Percentiles rank a stretch among this genome's conserved stretches.
Conservation (phyloP, 805 yeast species). For the Ogataea ramenticola region DNA sequence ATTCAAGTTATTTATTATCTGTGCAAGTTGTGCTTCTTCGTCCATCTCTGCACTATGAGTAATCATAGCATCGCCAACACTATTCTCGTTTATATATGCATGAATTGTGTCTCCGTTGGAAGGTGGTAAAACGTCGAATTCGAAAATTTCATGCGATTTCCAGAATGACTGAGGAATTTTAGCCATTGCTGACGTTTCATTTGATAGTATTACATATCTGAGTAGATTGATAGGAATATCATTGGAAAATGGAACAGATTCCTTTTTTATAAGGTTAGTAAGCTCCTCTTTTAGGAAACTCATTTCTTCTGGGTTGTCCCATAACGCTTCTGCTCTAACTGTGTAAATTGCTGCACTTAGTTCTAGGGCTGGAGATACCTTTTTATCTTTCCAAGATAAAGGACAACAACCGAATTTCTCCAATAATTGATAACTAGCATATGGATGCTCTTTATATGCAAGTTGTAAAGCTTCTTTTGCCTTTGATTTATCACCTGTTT, state of each 20-base stretch:
- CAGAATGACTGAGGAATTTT: constrained; percentile 56
- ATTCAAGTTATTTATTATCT: constrained; percentile 10
- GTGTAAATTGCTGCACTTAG: constrained; percentile 52
- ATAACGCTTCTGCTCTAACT: constrained; percentile 45
- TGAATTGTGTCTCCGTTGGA: constrained; percentile 34
- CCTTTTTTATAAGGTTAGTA: constrained; percentile 7
- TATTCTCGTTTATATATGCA: constrained; percentile 39
- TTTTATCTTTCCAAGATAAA: constrained; percentile 18
- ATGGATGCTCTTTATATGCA: constrained; percentile 55
- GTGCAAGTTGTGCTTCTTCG: constrained; percentile 18
- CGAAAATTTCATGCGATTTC: constrained; percentile 55
- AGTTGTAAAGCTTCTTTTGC: constrained; percentile 41
- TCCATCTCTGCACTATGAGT: constrained; percentile 15
- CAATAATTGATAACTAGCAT: constrained; percentile 43
- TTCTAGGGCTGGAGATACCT: constrained; percentile 25
- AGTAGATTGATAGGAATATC: constrained; percentile 55
- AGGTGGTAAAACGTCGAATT: constrained; percentile 72
- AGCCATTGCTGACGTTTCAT: constrained; percentile 66
- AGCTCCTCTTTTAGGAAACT: constrained; percentile 29
- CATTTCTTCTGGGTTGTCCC: constrained; percentile 42
- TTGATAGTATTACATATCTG: constrained; percentile 63
- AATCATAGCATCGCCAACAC: constrained; percentile 35
- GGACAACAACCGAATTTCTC: constrained; percentile 36
- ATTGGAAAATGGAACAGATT: constrained; percentile 10
- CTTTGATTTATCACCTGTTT: constrained; percentile 25